phyloP scores from a whole-genome alignment of 495 filamentous ascomycete species.

The Xylaria palmicola region DNA sequence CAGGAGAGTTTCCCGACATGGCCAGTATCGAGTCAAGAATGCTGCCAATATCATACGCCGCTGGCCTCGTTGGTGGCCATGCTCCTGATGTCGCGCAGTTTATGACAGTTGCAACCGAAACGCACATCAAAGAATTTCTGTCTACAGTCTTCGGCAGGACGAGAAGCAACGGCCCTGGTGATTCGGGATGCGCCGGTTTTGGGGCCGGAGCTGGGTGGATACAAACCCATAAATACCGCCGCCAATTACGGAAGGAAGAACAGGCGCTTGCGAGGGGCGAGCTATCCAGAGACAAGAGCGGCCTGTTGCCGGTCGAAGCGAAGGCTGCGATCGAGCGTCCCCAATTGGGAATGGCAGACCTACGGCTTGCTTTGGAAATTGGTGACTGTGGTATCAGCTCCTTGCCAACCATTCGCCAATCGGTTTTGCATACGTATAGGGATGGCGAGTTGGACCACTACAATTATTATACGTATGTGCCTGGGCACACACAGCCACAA shows the following conservation, averaged over 20 bases:
- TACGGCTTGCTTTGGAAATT: conserved; percentile 72
- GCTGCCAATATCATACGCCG: conserved; percentile 92
- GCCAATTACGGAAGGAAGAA: conserved; percentile 72
- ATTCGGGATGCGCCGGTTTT: conserved; percentile 53
- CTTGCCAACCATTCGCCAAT: conserved; percentile 70
- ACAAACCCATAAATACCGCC: conserved; percentile 74
- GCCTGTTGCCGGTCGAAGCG: conserved; percentile 73
- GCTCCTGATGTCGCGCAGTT: conserved; percentile 72
- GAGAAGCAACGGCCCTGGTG: conserved; percentile 70
- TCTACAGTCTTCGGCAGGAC: conserved; percentile 75
- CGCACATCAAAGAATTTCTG: conserved; percentile 86
- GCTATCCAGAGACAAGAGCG: conserved; percentile 64
- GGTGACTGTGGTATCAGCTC: conserved; percentile 71
- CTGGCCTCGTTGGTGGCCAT: conserved; percentile 75
- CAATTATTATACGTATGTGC: conserved; percentile 51
- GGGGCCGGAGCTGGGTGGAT: conserved; percentile 67
- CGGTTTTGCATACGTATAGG: conserved; percentile 68
- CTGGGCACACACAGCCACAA: conserved; percentile 34
- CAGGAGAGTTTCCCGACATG: conserved; percentile 86
- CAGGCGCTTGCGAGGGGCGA: conserved; percentile 64
- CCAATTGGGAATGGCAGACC: conserved; percentile 73
- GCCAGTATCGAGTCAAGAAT: conserved; percentile 79
- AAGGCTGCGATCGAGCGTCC: conserved; percentile 64
- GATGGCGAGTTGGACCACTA: conserved; percentile 72
- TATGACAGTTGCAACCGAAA: conserved; percentile 88